Evolutionary conservation across 2,329 filamentous ascomycete genomes (phyloP).

Genomic region (Venturia oleaginea): DNA sequence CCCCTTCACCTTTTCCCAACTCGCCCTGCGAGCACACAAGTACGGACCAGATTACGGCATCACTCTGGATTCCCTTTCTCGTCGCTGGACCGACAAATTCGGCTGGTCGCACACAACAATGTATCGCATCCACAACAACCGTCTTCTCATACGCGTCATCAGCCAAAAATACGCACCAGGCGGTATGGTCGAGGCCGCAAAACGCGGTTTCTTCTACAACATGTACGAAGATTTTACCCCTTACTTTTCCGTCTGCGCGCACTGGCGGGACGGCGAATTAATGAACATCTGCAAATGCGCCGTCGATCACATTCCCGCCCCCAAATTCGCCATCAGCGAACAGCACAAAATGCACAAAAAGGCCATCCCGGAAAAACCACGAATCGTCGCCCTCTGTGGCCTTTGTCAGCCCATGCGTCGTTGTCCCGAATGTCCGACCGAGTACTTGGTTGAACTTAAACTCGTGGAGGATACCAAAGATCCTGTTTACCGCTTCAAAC

Average conservation of each 20-base stretch:
- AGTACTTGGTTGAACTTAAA: conserved; percentile 53
- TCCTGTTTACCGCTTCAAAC: conserved; percentile 42
- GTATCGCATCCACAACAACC: conserved; percentile 44
- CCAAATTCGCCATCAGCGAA: conserved; percentile 34
- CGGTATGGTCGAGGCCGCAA: conserved; percentile 38
- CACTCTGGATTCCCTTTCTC: conserved; percentile 35
- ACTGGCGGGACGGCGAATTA: conserved; percentile 53
- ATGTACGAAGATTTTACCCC: conserved; percentile 42
- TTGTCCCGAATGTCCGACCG: conserved; percentile 53
- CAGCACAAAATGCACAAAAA: conserved; percentile 33
- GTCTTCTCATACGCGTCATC: conserved; percentile 49
- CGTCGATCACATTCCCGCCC: conserved; percentile 45
- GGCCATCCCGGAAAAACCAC: conserved; percentile 26
- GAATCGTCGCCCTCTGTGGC: conserved; percentile 39
- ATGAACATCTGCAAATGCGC: conserved; percentile 55
- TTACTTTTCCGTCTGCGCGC: conserved; percentile 53
- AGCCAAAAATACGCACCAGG: conserved; percentile 45
- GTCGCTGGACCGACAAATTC: conserved; percentile 43
- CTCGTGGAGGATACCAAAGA: conserved; percentile 46
- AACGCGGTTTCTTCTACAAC: conserved; percentile 47
- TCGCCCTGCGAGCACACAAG: conserved; percentile 42
- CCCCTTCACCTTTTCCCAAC: conserved; percentile 50
- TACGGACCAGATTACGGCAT: conserved; percentile 42
- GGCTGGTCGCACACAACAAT: conserved; percentile 48
- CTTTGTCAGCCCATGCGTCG: conserved; percentile 50